A percentile compares a stretch with the other conserved stretches of the same genome.
Conservation (phyloP, 2,329 filamentous ascomycete genomes). For the Chalaropsis ovoidea region DNA sequence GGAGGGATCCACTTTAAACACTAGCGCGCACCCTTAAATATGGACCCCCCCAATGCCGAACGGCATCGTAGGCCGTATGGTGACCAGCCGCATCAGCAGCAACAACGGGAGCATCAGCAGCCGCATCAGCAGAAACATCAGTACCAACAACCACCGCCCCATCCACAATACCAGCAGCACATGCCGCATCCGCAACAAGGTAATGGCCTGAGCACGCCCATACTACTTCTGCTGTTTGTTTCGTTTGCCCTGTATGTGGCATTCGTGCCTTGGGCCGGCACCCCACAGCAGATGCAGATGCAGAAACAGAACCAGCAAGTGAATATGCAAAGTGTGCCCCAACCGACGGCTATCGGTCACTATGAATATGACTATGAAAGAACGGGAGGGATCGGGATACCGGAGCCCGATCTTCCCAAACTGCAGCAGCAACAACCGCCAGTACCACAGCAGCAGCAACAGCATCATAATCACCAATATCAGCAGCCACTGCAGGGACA, state of each 20-base stretch:
- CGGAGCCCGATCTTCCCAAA: constrained; percentile 12
- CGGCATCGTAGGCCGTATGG: constrained; percentile 16
- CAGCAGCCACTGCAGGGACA: not conserved
- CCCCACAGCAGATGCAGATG: constrained; percentile 15
- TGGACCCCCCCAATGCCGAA: constrained; percentile 19
- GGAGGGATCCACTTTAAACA: not conserved
- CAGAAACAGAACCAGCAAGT: constrained; percentile 19
- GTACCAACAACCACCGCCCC: constrained; percentile 14
- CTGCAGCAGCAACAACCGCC: constrained; percentile 15
- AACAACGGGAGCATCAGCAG: constrained; percentile 10
- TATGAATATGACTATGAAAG: constrained; percentile 11
- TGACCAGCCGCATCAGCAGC: constrained; percentile 13
- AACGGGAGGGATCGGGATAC: not conserved
- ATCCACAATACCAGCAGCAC: constrained; percentile 18
- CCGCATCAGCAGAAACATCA: constrained; percentile 13
- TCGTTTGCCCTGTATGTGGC: constrained; percentile 25
- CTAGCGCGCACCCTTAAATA: constrained; percentile 19
- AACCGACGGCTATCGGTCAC: not conserved
- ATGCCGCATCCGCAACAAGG: constrained; percentile 21
- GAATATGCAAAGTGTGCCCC: constrained; percentile 13
- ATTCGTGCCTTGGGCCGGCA: constrained; percentile 24
- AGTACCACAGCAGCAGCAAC: constrained; percentile 13
- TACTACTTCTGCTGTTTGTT: constrained; percentile 24
- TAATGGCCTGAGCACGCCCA: constrained; percentile 23
- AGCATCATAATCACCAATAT: not conserved